Percentiles rank a stretch among this genome's conserved stretches.
Evolutionary conservation across 2,329 filamentous ascomycete species (phyloP).

Genomic region (Colletotrichum sp.): DNA sequence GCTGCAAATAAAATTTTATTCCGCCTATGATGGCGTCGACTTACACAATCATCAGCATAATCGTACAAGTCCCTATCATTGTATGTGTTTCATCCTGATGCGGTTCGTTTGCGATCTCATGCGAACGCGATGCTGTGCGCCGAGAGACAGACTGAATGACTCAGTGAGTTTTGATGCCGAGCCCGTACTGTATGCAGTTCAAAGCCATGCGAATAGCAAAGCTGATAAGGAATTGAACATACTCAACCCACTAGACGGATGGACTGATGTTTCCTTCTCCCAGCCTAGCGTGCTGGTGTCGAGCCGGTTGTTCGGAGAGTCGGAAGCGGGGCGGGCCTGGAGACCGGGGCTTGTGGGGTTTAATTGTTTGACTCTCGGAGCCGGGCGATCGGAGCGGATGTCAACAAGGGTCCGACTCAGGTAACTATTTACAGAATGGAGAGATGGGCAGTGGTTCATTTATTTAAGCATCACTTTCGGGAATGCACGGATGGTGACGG

Average conservation of each 20-base stretch:
- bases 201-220: neutral
- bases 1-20: neutral
- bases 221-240: rapidly evolving
- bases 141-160: neutral
- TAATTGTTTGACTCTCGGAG: neutral
- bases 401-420: neutral
- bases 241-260: rapidly evolving
- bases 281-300: neutral
- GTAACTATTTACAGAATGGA: neutral
- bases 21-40: neutral
- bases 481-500: neutral
- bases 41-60: neutral
- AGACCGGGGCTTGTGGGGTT: neutral
- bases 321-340: neutral
- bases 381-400: neutral
- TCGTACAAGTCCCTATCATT: neutral
- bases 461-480: neutral
- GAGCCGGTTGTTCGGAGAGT: neutral
- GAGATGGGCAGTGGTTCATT: neutral
- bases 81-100: neutral
- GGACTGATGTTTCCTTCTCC: neutral
- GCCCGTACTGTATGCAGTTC: neutral
- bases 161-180: neutral
- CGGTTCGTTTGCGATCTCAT: neutral
- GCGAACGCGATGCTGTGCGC: neutral